A percentile compares a stretch with the other conserved stretches of the same genome.
Evolutionary conservation across 208 protist species (phyloP).

Genomic region (Vickermania ingenoplastis): DNA sequence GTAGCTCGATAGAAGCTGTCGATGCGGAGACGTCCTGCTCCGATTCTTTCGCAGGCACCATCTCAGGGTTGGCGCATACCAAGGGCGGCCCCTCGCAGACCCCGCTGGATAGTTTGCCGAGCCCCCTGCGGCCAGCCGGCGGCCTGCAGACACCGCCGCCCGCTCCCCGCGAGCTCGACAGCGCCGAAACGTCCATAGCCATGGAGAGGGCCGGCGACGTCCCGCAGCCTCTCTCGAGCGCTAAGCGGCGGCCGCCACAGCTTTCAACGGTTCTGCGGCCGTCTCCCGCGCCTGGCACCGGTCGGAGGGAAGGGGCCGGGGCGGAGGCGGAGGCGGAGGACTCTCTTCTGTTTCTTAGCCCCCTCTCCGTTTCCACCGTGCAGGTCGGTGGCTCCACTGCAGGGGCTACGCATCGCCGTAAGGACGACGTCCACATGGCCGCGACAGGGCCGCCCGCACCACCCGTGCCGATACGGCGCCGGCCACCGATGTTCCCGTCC

Average conservation of each 20-base stretch:
- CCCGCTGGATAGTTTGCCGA: background rate
- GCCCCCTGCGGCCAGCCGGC: background rate
- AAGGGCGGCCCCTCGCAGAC: background rate
- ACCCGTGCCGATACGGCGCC: background rate
- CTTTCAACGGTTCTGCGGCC: too few species aligned
- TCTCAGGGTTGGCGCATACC: background rate
- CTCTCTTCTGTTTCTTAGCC: background rate
- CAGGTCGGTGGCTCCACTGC: background rate
- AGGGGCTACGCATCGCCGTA: background rate
- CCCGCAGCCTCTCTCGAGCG: slow-evolving; percentile 19
- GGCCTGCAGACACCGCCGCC: background rate
- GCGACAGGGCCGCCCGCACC: background rate
- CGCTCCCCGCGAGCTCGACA: background rate
- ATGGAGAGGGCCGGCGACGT: background rate
- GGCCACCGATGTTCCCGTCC: background rate
- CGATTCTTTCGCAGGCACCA: background rate
- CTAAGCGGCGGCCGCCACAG: too few species aligned
- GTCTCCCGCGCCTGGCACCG: too few species aligned
- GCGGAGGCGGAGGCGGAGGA: background rate
- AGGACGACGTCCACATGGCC: background rate
- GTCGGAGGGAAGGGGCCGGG: too few species aligned
- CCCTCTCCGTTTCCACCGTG: background rate
- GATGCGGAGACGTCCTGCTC: background rate
- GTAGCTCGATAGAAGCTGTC: background rate
- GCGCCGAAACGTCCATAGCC: too few species aligned